phyloP scores from a whole-genome alignment of 768 basidiomycete genomes.

The Kwoniella sp. region DNA sequence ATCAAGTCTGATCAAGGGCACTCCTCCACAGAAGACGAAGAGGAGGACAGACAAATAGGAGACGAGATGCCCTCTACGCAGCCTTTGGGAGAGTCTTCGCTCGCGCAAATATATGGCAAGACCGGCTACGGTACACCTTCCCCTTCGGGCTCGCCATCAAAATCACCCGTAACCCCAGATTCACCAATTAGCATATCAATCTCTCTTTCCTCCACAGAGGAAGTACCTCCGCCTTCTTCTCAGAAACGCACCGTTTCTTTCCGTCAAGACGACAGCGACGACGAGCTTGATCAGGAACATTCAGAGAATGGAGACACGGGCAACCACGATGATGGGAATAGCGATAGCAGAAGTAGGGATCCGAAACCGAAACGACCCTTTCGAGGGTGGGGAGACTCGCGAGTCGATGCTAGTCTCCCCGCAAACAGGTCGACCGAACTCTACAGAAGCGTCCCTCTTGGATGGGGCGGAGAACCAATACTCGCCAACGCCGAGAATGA shows the following conservation, averaged over 20 bases:
- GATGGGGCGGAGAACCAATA: slow-evolving; percentile 8
- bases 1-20: background rate
- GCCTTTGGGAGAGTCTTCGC: slow-evolving; percentile 39
- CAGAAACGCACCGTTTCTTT: slow-evolving; percentile 16
- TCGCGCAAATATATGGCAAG: slow-evolving; percentile 30
- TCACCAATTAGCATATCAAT: slow-evolving; percentile 9
- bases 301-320: slow-evolving; percentile 3
- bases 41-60: background rate
- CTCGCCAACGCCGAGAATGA: background rate
- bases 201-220: slow-evolving; percentile 3
- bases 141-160: slow-evolving; percentile 9
- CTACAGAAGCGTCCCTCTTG: background rate
- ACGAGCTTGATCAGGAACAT: background rate
- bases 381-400: slow-evolving; percentile 45
- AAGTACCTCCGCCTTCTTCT: slow-evolving; percentile 21
- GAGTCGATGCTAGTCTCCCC: slow-evolving; percentile 45
- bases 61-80: slow-evolving; percentile 32
- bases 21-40: background rate
- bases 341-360: background rate
- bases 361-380: slow-evolving; percentile 32
- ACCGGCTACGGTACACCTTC: background rate
- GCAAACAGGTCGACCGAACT: slow-evolving; percentile 23
- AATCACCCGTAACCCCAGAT: slow-evolving; percentile 12
- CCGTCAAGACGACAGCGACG: background rate
- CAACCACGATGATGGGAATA: slow-evolving; percentile 3